These are phyloP conservation scores for Calcarisporium arbuscula DNA, from an alignment of 2,329 filamentous ascomycete genomes.

Conservation along the genomic window DNA sequence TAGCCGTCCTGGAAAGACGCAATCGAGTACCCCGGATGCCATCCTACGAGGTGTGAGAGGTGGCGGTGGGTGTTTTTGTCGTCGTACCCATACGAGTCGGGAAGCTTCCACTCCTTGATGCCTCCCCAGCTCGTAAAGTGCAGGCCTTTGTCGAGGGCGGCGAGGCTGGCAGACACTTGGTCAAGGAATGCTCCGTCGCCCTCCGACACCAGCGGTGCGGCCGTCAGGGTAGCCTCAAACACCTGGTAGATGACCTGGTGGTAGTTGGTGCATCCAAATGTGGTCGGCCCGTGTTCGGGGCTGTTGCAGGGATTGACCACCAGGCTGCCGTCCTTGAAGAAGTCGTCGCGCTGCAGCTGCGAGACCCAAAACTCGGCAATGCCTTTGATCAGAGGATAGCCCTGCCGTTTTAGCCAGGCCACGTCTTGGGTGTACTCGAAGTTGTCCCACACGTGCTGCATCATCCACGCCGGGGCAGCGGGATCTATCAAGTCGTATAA, in stretches of 20 bases:
- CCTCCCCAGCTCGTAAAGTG: slow-evolving; percentile 23
- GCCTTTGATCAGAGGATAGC: slow-evolving; percentile 48
- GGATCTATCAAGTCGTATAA: slow-evolving; percentile 24
- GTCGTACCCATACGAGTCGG: slow-evolving; percentile 22
- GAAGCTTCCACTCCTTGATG: slow-evolving; percentile 28
- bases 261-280: slow-evolving; percentile 47
- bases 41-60: slow-evolving; percentile 49
- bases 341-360: slow-evolving; percentile 43
- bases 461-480: slow-evolving; percentile 50
- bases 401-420: slow-evolving; percentile 38
- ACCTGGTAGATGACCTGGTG: slow-evolving; percentile 44
- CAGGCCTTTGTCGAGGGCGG: slow-evolving; percentile 22
- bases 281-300: slow-evolving; percentile 49
- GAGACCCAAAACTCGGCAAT: slow-evolving; percentile 50
- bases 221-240: slow-evolving; percentile 30
- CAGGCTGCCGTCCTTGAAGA: slow-evolving; percentile 42
- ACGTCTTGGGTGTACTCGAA: slow-evolving; percentile 45
- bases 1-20: slow-evolving; percentile 29
- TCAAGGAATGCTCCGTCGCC: slow-evolving; percentile 21
- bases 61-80: slow-evolving; percentile 25
- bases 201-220: slow-evolving; percentile 15
- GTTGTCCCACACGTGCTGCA: slow-evolving; percentile 52
- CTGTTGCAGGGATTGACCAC: slow-evolving; percentile 54
- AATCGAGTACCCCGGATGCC: slow-evolving; percentile 47
- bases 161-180: slow-evolving; percentile 20